These are phyloP conservation scores for Aspergillus heteromorphus DNA, from an alignment of 495 filamentous ascomycete genomes.

Conservation along the genomic window DNA sequence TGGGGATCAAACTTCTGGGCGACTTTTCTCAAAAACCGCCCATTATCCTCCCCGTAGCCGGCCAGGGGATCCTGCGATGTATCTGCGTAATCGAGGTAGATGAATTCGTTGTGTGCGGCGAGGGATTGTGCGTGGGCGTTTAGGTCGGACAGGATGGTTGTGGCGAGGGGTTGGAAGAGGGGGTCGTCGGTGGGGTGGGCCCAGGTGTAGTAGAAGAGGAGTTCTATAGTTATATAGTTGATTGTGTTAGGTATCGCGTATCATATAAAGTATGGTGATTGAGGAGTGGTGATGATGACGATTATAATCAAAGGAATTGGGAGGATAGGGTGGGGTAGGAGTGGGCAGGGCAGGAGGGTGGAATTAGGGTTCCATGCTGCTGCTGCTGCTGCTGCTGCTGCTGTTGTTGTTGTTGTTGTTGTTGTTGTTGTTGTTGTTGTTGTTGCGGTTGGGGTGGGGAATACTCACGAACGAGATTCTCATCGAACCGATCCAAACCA, in stretches of 20 bases:
- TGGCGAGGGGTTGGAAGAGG: slow-evolving; percentile 14
- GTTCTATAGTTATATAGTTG: slow-evolving; percentile 6
- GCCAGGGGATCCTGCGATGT: slow-evolving; percentile 37
- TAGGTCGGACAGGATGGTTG: slow-evolving; percentile 10
- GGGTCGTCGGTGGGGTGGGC: slow-evolving; percentile 14
- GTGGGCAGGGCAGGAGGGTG: background rate
- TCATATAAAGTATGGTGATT: no score
- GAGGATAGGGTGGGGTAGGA: no score
- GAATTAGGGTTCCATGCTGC: no score
- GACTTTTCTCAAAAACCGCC: no score
- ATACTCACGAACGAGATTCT: slow-evolving; percentile 19
- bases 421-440: no score
- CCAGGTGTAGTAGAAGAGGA: slow-evolving; percentile 21
- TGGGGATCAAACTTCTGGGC: no score
- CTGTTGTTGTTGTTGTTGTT: no score
- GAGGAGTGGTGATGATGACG: no score
- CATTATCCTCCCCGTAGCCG: slow-evolving; percentile 45
- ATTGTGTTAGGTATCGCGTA: no score
- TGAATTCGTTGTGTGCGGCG: slow-evolving; percentile 19
- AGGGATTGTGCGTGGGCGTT: slow-evolving; percentile 19
- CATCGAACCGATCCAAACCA: slow-evolving; percentile 20
- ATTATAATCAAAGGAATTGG: no score
- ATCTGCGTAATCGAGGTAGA: slow-evolving; percentile 36
- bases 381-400: no score
- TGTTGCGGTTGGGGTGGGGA: no score